These are phyloP conservation scores for Phytophthora foliorum DNA, from an alignment of 352 stramenopile genomes.

Conservation along the genomic window DNA sequence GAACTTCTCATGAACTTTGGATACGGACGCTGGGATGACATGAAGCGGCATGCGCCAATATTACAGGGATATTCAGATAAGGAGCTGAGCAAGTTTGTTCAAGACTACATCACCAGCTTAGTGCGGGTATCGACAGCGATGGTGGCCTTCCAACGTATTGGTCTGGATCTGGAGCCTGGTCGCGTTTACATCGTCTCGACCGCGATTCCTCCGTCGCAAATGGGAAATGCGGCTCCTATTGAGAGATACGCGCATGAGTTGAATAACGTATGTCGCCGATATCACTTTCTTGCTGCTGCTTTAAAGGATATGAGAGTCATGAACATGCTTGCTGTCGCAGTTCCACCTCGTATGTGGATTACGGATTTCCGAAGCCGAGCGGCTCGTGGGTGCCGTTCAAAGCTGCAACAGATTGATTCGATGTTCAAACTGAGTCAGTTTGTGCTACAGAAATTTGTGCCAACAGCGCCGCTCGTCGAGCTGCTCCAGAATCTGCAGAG, in stretches of 20 bases:
- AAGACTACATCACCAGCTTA: conserved; percentile 60
- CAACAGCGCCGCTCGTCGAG: conserved; percentile 38
- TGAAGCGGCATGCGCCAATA: conserved; percentile 39
- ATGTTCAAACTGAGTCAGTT: conserved; percentile 63
- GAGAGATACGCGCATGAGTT: conserved; percentile 48
- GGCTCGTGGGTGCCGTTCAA: conserved; percentile 53
- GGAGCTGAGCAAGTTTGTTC: conserved; percentile 57
- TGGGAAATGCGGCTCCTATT: conserved; percentile 44
- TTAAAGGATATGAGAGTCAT: conserved; percentile 54
- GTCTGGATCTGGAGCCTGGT: conserved; percentile 37
- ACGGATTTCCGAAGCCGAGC: conserved; percentile 38
- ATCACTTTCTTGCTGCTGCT: conserved; percentile 52
- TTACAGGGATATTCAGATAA: conserved; percentile 56
- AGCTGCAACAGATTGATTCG: conserved; percentile 78
- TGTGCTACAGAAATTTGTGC: conserved; percentile 49
- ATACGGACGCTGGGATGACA: conserved; percentile 88
- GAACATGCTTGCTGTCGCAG: conserved; percentile 37
- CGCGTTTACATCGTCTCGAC: conserved; percentile 44
- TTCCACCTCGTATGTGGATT: conserved; percentile 44
- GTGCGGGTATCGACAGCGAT: conserved; percentile 56
- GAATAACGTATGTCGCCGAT: conserved; percentile 48
- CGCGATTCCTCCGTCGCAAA: conserved; percentile 4
- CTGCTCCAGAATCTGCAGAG: conserved; percentile 59
- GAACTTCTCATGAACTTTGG: conserved; percentile 73
- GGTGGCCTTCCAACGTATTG: conserved; percentile 37